A percentile compares a stretch with the other conserved stretches of the same genome.
Evolutionary conservation across 2,329 filamentous ascomycete genomes (phyloP).

Genomic region (Helminthosporium solani): DNA sequence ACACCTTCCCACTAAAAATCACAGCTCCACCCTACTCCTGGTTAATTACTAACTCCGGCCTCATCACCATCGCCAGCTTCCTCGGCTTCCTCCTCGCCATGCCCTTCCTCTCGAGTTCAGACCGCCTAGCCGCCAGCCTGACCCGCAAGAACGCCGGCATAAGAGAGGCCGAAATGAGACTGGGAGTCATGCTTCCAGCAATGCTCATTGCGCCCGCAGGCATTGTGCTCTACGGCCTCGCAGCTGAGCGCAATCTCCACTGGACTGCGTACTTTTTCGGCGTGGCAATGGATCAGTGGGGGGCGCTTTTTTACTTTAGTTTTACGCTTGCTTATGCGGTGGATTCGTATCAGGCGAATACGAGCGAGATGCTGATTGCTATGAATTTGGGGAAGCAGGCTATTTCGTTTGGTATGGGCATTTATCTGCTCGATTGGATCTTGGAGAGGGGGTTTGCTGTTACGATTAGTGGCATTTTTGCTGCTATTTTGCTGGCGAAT

Average conservation of each 20-base stretch:
- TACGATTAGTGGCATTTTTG: slow-evolving; percentile 40
- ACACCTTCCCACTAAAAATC: slow-evolving; percentile 41
- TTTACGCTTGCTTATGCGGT: slow-evolving; percentile 63
- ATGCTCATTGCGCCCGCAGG: slow-evolving; percentile 38
- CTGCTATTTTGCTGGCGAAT: slow-evolving; percentile 34
- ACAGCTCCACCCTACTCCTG: slow-evolving; percentile 37
- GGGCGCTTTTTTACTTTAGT: slow-evolving; percentile 37
- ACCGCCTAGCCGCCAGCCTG: slow-evolving; percentile 54
- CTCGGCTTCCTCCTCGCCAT: slow-evolving; percentile 39
- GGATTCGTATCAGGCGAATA: slow-evolving; percentile 59
- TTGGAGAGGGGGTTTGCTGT: slow-evolving; percentile 33
- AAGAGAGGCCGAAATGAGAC: slow-evolving; percentile 57
- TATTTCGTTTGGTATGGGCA: slow-evolving; percentile 39
- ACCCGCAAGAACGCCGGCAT: slow-evolving; percentile 55
- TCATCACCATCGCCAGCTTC: slow-evolving; percentile 38
- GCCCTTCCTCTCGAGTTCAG: slow-evolving; percentile 40
- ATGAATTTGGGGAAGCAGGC: slow-evolving; percentile 43
- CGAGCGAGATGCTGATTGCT: slow-evolving; percentile 61
- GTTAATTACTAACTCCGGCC: slow-evolving; percentile 27
- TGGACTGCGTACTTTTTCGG: slow-evolving; percentile 44
- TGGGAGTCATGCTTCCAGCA: slow-evolving; percentile 42
- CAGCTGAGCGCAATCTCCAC: slow-evolving; percentile 34
- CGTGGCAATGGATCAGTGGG: slow-evolving; percentile 40
- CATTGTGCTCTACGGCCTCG: slow-evolving; percentile 40
- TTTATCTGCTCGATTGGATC: slow-evolving; percentile 42